Evolutionary conservation across 1,284 basidiomycete genomes (phyloP).

Genomic region (Ustilago hordei): DNA sequence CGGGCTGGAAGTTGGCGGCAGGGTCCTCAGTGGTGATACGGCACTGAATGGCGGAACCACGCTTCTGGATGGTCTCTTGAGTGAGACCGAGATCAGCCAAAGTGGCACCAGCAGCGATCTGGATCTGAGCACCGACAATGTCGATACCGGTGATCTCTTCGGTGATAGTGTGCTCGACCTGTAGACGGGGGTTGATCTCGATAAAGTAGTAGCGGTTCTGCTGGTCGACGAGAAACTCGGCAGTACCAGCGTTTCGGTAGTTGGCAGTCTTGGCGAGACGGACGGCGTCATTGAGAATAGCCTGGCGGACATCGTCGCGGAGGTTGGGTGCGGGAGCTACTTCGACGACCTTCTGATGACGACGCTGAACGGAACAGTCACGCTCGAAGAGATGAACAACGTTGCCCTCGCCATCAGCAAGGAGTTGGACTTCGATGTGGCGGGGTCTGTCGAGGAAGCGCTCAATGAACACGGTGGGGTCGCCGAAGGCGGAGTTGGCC

Average conservation of each 20-base stretch:
- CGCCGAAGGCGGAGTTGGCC: slow-evolving; percentile 92
- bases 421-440: slow-evolving; percentile 98
- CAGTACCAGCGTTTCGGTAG: slow-evolving; percentile 98
- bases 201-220: slow-evolving; percentile 97
- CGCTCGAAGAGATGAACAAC: slow-evolving; percentile 99
- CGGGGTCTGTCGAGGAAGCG: slow-evolving; percentile 97
- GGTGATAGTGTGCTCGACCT: slow-evolving; percentile 96
- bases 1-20: slow-evolving; percentile 90
- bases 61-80: slow-evolving; percentile 95
- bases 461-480: slow-evolving; percentile 99
- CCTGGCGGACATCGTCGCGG: slow-evolving; percentile 87
- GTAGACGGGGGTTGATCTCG: slow-evolving; percentile 98
- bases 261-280: slow-evolving; percentile 97
- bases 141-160: slow-evolving; percentile 99
- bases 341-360: slow-evolving; percentile 99
- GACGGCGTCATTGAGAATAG: slow-evolving; percentile 98
- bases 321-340: slow-evolving; percentile 96
- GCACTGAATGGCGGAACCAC: slow-evolving; percentile 98
- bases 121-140: slow-evolving; percentile 95
- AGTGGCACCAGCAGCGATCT: slow-evolving; percentile 94
- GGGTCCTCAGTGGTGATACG: slow-evolving; percentile 99
- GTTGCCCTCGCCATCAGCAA: slow-evolving; percentile 99
- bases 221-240: slow-evolving; percentile 96
- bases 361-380: slow-evolving; percentile 98
- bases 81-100: slow-evolving; percentile 93